These are phyloP conservation scores for Saturnispora bothae DNA, from an alignment of 805 yeast genomes.

Conservation along the genomic window DNA sequence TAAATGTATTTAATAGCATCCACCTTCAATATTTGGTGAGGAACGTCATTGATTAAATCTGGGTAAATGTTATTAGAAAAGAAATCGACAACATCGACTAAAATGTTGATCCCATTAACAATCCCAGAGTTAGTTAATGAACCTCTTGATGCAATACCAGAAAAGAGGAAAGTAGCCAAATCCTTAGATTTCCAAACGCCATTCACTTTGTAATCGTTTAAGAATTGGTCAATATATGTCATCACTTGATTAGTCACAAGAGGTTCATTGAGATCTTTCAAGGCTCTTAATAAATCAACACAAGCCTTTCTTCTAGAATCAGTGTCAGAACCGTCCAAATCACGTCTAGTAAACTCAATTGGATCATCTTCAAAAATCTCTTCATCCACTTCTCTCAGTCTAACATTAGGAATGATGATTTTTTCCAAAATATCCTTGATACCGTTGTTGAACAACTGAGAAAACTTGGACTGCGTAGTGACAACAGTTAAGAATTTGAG, in stretches of 20 bases:
- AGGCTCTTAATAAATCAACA: conserved; percentile 82
- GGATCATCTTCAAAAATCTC: conserved; percentile 97
- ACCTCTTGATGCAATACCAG: conserved; percentile 88
- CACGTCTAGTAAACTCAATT: conserved; percentile 82
- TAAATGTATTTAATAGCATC: conserved; percentile 90
- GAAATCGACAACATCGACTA: conserved; percentile 79
- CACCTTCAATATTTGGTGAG: conserved; percentile 72
- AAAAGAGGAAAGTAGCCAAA: conserved; percentile 73
- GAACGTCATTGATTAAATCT: conserved; percentile 51
- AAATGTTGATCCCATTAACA: conserved; percentile 66
- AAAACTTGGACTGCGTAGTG: conserved; percentile 57
- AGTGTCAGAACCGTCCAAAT: conserved; percentile 88
- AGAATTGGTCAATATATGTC: conserved; percentile 58
- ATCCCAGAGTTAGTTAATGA: conserved; percentile 75
- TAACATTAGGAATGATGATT: conserved; percentile 80
- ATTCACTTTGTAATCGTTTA: conserved; percentile 35
- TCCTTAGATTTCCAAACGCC: conserved; percentile 94
- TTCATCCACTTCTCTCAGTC: conserved; percentile 77
- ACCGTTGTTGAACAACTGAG: conserved; percentile 49
- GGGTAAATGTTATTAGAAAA: conserved; percentile 74
- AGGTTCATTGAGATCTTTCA: conserved; percentile 68
- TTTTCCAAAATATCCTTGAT: conserved; percentile 70
- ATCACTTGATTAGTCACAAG: conserved; percentile 66
- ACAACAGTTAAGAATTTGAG: conserved; percentile 76
- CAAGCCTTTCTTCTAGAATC: conserved; percentile 89